phyloP scores from a whole-genome alignment of 306 rosid genomes.

The Ammopiptanthus mongolicus region DNA sequence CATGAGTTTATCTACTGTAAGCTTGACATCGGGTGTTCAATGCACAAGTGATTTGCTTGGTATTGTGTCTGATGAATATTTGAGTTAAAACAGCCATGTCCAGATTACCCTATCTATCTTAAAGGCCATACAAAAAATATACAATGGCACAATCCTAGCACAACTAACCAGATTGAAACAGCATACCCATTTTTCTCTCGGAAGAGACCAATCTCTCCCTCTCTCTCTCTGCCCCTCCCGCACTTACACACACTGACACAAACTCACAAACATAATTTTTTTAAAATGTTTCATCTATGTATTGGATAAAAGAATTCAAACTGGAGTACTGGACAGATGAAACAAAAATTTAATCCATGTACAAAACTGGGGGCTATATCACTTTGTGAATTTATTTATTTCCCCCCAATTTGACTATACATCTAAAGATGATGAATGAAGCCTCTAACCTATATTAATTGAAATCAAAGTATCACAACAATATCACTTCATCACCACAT shows the following conservation, averaged over 20 bases:
- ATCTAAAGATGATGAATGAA: background rate
- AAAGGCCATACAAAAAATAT: background rate
- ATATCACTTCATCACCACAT: background rate
- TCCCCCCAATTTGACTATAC: background rate
- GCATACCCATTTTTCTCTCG: background rate
- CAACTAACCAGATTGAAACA: background rate
- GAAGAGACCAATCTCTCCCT: background rate
- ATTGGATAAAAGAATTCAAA: background rate
- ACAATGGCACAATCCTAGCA: background rate
- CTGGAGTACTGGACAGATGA: background rate
- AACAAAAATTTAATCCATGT: background rate
- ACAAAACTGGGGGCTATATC: background rate
- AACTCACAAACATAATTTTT: background rate
- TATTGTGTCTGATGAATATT: background rate
- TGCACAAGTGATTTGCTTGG: background rate
- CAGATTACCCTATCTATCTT: conserved; percentile 6
- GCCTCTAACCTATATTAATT: background rate
- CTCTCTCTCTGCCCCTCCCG: background rate
- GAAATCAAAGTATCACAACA: background rate
- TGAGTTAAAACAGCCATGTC: background rate
- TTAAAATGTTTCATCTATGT: background rate
- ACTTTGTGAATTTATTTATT: background rate
- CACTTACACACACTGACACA: background rate
- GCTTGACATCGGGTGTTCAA: too few species aligned
- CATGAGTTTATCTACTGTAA: background rate